Conservation (phyloP, 768 basidiomycete genomes). For the Calocera cornea region DNA sequence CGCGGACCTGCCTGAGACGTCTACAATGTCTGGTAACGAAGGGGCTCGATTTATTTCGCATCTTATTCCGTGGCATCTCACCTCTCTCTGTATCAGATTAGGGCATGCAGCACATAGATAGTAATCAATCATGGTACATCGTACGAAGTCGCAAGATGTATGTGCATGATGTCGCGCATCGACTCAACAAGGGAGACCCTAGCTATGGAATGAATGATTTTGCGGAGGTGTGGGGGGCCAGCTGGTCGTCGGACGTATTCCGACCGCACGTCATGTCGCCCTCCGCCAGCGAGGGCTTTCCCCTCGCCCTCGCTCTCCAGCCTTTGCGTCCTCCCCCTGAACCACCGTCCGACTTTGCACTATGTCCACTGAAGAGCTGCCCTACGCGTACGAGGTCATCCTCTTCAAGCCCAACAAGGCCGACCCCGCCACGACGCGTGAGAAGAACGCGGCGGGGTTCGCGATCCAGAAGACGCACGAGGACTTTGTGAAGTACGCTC, state of each 20-base stretch:
- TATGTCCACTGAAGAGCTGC: not conserved
- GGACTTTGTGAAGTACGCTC: not conserved
- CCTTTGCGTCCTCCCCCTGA: not conserved
- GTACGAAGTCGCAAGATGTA: too few species aligned
- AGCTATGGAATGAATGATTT: not conserved
- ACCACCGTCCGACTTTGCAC: not conserved
- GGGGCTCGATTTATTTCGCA: not conserved
- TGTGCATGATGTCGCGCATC: too few species aligned
- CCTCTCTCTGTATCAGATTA: not conserved
- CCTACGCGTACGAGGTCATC: not conserved
- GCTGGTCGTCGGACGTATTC: too few species aligned
- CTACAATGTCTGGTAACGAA: too few species aligned
- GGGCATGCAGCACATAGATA: too few species aligned
- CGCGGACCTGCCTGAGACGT: too few species aligned
- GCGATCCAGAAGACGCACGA: not conserved
- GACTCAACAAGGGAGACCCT: too few species aligned
- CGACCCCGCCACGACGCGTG: not conserved
- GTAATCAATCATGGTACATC: too few species aligned
- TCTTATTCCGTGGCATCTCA: not conserved
- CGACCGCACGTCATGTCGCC: not conserved
- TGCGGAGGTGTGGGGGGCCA: not conserved
- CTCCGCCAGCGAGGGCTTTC: not conserved
- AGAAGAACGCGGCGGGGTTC: not conserved
- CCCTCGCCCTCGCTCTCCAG: not conserved
- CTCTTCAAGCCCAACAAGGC: constrained; percentile 3